Base-by-base conservation (phyloP, 805 yeast genomes). In the Metschnikowia hibisci region DNA sequence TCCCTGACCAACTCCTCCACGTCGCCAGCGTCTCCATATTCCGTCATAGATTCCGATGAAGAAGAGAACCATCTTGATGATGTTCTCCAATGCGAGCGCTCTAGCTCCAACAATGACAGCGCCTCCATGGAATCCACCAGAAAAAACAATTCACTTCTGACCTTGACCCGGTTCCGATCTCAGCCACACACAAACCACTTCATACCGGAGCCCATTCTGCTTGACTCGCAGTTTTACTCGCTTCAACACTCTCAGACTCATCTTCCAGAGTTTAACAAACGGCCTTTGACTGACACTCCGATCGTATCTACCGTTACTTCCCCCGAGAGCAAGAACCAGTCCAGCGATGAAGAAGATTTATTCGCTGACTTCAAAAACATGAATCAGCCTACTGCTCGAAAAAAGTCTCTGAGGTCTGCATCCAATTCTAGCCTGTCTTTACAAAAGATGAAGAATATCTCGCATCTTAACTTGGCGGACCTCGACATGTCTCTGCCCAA, bases 211-310 rank as follows among this genome's bases (percentile, higher is more conserved):
- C 28, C 49, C 7, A 48, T 35, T 34, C 45, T 47, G 42, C 48
- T 37, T 13, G 54, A 46, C n/a, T 29, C 46, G 9, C 44, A 41
- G 41, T 40, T 39, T 37, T 45, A 39, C 39, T 42, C 47, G 8
- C 51, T 35, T 10, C 47, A 33, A 34, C 39, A 41, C 32, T 46
- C 53, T n/a, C 47, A 44, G 26, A 23, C 50, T 12, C 48, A 51
- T 31, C 59, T 74, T 34, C 84, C 86, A 0, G 80, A 69, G 43
- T 84, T 84, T 63, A 80, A 83, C 56, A 81, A 78, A 60, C 67
- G 89, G 35, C 93, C 93, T 0, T 64, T 80, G 41, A 81, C 83
- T 33, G 93, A 84, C 55, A 84, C 93, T 0, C 93, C 93, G 0
- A 73, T 81, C 1, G 75, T 74, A 9, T 79, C 84, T 25, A 67